Evolutionary conservation across 208 protist species (phyloP).

Genomic region (Blastocrithidia nonstop): DNA sequence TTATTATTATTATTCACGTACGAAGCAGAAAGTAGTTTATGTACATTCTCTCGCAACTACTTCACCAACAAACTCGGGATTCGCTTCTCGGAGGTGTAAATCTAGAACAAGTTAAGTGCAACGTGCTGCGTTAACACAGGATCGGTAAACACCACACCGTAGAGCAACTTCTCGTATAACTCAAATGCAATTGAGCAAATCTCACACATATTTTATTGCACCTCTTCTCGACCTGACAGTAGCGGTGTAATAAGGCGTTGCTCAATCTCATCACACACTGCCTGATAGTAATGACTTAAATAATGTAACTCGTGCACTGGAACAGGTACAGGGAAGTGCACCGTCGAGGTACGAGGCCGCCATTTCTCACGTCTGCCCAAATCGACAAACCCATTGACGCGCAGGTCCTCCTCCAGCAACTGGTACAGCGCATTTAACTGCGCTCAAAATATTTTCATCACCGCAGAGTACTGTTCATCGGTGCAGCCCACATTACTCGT

Average conservation of each 20-base stretch:
- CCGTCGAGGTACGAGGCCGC: slow-evolving; percentile 8
- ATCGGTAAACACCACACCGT: too few relatives aligned
- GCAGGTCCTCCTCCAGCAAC: slow-evolving; percentile 20
- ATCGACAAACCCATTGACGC: slow-evolving; percentile 16
- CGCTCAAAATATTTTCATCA: slow-evolving; percentile 31
- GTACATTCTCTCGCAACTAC: too few relatives aligned
- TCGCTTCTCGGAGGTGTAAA: too few relatives aligned
- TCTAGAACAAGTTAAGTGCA: too few relatives aligned
- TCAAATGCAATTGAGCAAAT: too few relatives aligned
- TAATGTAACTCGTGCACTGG: slow-evolving; percentile 29
- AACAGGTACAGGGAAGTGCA: slow-evolving; percentile 18
- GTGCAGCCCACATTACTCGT: slow-evolving; percentile 32
- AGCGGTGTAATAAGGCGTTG: slow-evolving; percentile 7
- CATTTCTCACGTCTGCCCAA: slow-evolving; percentile 12
- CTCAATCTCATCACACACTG: slow-evolving; percentile 56
- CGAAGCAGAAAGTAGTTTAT: too few relatives aligned
- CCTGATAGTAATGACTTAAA: slow-evolving; percentile 44
- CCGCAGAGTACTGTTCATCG: slow-evolving; percentile 40
- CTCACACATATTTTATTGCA: too few relatives aligned
- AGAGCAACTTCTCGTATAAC: too few relatives aligned
- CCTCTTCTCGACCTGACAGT: neutral
- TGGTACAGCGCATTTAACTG: slow-evolving; percentile 18
- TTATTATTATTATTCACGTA: too few relatives aligned
- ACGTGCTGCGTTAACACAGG: too few relatives aligned
- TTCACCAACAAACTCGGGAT: too few relatives aligned